phyloP scores from a whole-genome alignment of 768 basidiomycete genomes.

The Phaeotremella fagi region DNA sequence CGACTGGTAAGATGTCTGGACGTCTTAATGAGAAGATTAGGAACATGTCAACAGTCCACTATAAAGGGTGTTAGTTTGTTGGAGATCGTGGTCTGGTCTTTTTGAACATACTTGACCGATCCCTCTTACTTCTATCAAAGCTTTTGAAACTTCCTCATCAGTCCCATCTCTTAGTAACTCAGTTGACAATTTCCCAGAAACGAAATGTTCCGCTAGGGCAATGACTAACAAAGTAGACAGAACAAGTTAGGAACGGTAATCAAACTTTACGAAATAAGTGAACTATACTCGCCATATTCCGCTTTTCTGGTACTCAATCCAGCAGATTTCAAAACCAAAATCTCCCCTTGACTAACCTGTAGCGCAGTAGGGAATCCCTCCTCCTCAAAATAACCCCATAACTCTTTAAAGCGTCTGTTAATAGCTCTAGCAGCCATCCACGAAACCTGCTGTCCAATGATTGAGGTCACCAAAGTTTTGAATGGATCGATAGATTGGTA shows the following conservation, averaged over 20 bases:
- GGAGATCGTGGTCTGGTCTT: constrained; percentile 58
- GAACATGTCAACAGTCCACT: constrained; percentile 76
- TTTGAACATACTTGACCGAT: constrained; percentile 55
- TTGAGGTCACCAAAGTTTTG: constrained; percentile 68
- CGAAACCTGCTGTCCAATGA: constrained; percentile 60
- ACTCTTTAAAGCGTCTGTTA: constrained; percentile 67
- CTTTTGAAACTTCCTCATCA: constrained; percentile 70
- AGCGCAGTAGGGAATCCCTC: constrained; percentile 63
- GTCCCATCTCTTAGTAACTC: constrained; percentile 63
- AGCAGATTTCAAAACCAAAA: constrained; percentile 61
- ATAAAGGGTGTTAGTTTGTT: constrained; percentile 1
- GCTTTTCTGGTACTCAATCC: constrained; percentile 82
- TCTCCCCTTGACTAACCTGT: constrained; percentile 61
- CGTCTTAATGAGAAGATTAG: constrained; percentile 79
- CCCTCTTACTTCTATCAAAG: constrained; percentile 72
- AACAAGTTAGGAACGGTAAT: no score
- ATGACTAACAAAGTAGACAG: no score
- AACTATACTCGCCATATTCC: constrained; percentile 66
- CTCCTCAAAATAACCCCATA: constrained; percentile 61
- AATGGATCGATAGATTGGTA: constrained; percentile 76
- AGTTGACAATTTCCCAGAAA: constrained; percentile 71
- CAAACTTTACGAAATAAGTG: no score
- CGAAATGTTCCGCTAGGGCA: constrained; percentile 73
- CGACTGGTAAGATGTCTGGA: constrained; percentile 72
- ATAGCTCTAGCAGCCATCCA: constrained; percentile 83